Evolutionary conservation across 2,329 filamentous ascomycete species (phyloP), one percentile per base, ranked within the genome.

Genomic region (Graphium sp.): DNA sequence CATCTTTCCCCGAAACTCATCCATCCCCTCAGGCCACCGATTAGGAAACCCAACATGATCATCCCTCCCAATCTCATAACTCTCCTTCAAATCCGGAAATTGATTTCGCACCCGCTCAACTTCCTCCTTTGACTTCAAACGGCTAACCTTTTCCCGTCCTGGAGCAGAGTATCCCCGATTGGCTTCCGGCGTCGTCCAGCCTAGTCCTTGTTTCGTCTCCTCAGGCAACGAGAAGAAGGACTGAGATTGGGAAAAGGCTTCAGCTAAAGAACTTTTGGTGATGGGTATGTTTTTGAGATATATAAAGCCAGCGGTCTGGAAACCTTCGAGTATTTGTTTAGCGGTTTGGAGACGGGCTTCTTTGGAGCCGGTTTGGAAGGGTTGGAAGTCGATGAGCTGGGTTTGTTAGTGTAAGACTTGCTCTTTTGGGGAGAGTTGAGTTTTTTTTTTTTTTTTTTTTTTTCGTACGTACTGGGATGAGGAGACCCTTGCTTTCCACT

Each of bases 281-380:
- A 93, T 76, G 22, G 77, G 68, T 39, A 87, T 74, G 49, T 87
- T 80, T 41, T 74, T 74, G 22, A 92, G 68, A 52, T 93, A 93
- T 44, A 94, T 68, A 58, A 94, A 93, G 32, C 85, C 85, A 3
- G 84, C 79, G 2, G 67, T 75, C 42, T 84, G 78, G 56, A 94
- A 92, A 23, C 81, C 84, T 30, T 71, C 46, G 9, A 87, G 71
- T 39, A 93, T 74, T 22, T 76, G 69, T 30, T 70, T 52, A 14
- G 83, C 84, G 2, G 79, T 72, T 24, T 63, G 53, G 28, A 62
- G 55, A 40, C 75, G 77, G 39, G 77, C 58, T 7, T 59, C 42
- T 1, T 66, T 55, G 13, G 63, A 60, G 19, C 77, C 77, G 32
- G 62, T 51, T 15, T 81, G 66, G 50, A 85, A 89, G 24, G 60